phyloP scores from a whole-genome alignment of 1,284 basidiomycete species.

The Termitomyces sp. region DNA sequence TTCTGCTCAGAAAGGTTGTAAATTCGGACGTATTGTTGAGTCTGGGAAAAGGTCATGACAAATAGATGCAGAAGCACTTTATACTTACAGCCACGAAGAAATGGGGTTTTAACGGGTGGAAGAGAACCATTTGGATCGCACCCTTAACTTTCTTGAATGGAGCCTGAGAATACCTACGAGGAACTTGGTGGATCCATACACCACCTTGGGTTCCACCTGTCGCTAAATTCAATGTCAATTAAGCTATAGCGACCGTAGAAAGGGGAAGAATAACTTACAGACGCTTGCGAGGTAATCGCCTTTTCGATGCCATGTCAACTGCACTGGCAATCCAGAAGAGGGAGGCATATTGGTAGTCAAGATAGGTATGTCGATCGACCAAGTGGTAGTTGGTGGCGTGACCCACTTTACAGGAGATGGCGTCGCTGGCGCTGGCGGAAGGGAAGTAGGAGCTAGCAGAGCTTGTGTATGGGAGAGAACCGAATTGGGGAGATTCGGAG shows the following conservation, averaged over 20 bases:
- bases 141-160: conserved; percentile 96
- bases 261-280: conserved; percentile 43
- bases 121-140: conserved; percentile 83
- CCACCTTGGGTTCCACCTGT: conserved; percentile 61
- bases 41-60: conserved; percentile 41
- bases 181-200: conserved; percentile 94
- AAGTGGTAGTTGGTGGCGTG: conserved; percentile 39
- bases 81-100: conserved; percentile 92
- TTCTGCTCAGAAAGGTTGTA: conserved; percentile 96
- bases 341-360: conserved; percentile 57
- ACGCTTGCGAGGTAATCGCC: conserved; percentile 97
- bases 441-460: conserved; percentile 58
- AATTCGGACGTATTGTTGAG: conserved; percentile 92
- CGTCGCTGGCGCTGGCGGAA: conserved; percentile 52
- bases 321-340: conserved; percentile 75
- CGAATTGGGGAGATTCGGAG: conserved; percentile 63
- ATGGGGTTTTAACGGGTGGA: conserved; percentile 92
- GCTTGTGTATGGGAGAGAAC: conserved; percentile 60
- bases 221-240: conserved; percentile 33
- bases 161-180: conserved; percentile 91
- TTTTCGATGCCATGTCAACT: conserved; percentile 89
- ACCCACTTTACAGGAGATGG: conserved; percentile 72
- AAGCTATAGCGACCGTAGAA: conserved; percentile 1
- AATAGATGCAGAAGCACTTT: conserved; percentile 7
- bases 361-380: conserved; percentile 47